A percentile compares a stretch with the other conserved stretches of the same genome.
These are phyloP conservation scores for Odontarrhena argentea DNA, from an alignment of 345 rosid species.

Conservation along the genomic window DNA sequence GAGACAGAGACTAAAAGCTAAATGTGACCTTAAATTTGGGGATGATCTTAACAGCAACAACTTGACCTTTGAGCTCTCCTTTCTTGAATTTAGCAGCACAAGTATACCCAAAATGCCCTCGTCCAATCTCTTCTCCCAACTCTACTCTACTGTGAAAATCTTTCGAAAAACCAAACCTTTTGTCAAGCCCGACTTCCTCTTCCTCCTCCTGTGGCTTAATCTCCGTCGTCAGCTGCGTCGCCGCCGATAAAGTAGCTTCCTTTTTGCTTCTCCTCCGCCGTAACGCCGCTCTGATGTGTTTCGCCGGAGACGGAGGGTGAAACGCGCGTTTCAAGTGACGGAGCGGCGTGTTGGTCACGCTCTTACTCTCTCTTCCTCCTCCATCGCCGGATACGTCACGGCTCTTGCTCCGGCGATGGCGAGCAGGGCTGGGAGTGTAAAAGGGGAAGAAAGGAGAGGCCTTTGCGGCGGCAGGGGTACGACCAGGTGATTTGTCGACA, in stretches of 20 bases:
- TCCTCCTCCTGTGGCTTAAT: constrained; percentile 48
- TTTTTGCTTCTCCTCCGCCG: constrained; percentile 48
- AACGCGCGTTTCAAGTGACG: constrained; percentile 64
- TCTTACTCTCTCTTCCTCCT: constrained; percentile 30
- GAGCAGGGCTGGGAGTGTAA: constrained; percentile 70
- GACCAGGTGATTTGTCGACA: constrained; percentile 25
- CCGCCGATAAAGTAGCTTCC: constrained; percentile 38
- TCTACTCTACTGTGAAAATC: constrained; percentile 69
- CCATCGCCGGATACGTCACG: constrained; percentile 10
- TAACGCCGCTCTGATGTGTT: constrained; percentile 75
- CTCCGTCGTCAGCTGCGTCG: constrained; percentile 34
- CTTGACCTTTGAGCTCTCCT: constrained; percentile 80
- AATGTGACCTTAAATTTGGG: constrained; percentile 80
- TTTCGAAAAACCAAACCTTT: constrained; percentile 85
- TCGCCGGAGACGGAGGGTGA: constrained; percentile 93
- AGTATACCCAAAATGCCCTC: constrained; percentile 98
- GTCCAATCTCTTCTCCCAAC: constrained; percentile 82
- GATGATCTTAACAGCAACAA: constrained; percentile 88
- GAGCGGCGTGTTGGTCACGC: constrained; percentile 61
- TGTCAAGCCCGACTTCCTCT: constrained; percentile 63
- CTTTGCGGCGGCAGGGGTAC: constrained; percentile 41
- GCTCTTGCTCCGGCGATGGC: constrained; percentile 51
- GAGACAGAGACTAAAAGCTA: constrained; percentile 8
- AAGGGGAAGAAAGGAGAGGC: constrained; percentile 56
- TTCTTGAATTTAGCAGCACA: constrained; percentile 89